phyloP scores from a whole-genome alignment of 495 filamentous ascomycete species.

The Aspergillus taichungensis region DNA sequence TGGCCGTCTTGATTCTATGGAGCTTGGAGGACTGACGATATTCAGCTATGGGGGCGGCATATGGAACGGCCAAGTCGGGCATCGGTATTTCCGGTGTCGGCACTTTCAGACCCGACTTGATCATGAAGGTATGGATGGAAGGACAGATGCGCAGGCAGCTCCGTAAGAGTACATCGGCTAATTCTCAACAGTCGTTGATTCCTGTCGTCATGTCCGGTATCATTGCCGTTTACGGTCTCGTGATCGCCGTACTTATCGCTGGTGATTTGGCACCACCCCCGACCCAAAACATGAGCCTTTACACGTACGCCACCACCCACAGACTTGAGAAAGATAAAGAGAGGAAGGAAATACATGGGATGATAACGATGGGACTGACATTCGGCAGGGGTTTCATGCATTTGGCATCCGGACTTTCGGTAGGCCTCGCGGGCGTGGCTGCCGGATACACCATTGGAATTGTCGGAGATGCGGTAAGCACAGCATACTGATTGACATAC shows the following conservation, averaged over 20 bases:
- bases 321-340: not conserved
- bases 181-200: slow-evolving; percentile 62
- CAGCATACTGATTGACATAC: not conserved
- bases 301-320: slow-evolving; percentile 48
- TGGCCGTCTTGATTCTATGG: slow-evolving; percentile 9
- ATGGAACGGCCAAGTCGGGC: slow-evolving; percentile 93
- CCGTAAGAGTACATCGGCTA: slow-evolving; percentile 13
- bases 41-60: slow-evolving; percentile 82
- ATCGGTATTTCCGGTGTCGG: slow-evolving; percentile 95
- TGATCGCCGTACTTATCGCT: slow-evolving; percentile 90
- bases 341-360: not conserved
- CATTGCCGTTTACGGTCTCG: slow-evolving; percentile 94
- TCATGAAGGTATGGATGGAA: slow-evolving; percentile 77
- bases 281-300: slow-evolving; percentile 61
- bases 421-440: slow-evolving; percentile 87
- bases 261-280: slow-evolving; percentile 66
- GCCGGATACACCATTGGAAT: slow-evolving; percentile 95
- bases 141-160: not conserved
- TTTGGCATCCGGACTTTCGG: slow-evolving; percentile 79
- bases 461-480: slow-evolving; percentile 74
- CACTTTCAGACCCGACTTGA: slow-evolving; percentile 84
- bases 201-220: slow-evolving; percentile 99
- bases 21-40: slow-evolving; percentile 15
- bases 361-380: slow-evolving; percentile 8
- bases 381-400: slow-evolving; percentile 75